Evolutionary conservation across 805 yeast genomes (phyloP), one percentile per base, ranked within the genome.

Genomic region (Myxozyma nipponensis): DNA sequence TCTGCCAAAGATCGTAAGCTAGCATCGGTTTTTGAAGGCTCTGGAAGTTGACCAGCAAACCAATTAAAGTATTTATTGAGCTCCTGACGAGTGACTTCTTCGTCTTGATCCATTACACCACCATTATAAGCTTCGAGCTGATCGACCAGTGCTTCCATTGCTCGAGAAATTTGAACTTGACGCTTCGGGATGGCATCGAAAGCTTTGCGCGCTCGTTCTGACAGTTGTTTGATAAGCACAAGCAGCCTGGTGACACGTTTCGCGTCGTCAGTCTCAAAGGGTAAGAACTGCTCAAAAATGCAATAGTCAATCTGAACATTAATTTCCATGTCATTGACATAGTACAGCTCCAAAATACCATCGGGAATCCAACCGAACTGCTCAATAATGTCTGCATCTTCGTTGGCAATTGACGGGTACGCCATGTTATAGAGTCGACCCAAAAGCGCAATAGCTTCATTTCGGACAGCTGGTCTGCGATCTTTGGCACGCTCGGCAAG

Each of bases 401-500:
- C 52, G 19, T 60, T 52, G n/a, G 50, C 63, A 32, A 56, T 44
- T 13, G 42, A 62, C 24, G 63, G 61, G 63, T 69, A 69, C 24
- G 78, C 75, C 5, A 72, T 69, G 50, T 81, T 71, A 65, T 79
- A 87, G 7, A 84, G 55, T 5, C 73, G 68, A 0, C 86, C 81
- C 4, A 80, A 70, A 3, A 82, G 67, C 6, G 68, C 64, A 1
- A 86, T 77, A 3, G 83, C 79, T 38, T 75, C 72, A 44, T 75
- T 75, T 59, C 96, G 76, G 21, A 86, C 84, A 19, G 76, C 81
- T 3, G 72, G 54, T 58, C 82, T 79, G 59, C 78, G 84, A 61
- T 89, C 96, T 63, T 95, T 75, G 2, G 83, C 73, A 36, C 90
- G 68, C 52, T 81, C 84, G 2, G 77, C 67, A 21, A 89, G 67